Conservation (phyloP, 2,329 filamentous ascomycete genomes). For the Periconia sp. region DNA sequence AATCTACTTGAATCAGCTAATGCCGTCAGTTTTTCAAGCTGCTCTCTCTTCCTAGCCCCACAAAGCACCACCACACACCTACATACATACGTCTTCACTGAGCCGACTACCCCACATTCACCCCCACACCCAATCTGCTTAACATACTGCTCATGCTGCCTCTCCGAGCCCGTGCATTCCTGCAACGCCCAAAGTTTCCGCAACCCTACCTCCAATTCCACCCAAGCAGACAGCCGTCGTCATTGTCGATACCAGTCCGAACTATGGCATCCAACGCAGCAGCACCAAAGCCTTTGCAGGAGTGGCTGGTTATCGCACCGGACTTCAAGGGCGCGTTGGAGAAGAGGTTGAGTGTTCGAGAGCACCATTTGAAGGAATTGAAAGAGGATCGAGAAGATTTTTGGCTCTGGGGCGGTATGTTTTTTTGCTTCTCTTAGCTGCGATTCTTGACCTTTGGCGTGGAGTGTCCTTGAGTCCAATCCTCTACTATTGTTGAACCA, state of each 20-base stretch:
- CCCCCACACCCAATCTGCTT: background rate
- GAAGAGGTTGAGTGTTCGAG: conserved; percentile 46
- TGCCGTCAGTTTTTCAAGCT: background rate
- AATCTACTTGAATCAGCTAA: too few relatives aligned
- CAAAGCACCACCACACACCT: background rate
- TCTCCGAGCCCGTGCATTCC: background rate
- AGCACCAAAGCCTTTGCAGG: conserved; percentile 28
- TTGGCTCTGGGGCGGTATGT: conserved; percentile 41
- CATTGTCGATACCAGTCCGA: background rate
- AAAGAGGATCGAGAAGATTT: conserved; percentile 29
- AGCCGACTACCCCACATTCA: background rate
- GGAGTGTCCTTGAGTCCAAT: too few relatives aligned
- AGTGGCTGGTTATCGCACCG: conserved; percentile 56
- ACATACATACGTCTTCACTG: background rate
- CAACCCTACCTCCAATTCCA: background rate
- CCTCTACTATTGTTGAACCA: too few relatives aligned
- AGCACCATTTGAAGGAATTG: conserved; percentile 36
- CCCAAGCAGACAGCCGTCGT: background rate
- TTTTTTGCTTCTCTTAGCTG: background rate
- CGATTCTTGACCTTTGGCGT: background rate
- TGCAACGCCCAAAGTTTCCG: background rate
- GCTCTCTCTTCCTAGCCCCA: background rate
- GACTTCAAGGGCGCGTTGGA: conserved; percentile 47
- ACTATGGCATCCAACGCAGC: conserved; percentile 24
- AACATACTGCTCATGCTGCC: background rate